Base-by-base conservation (phyloP, 2,329 filamentous ascomycete genomes). In the Pseudovirgaria hyperparasitica region DNA sequence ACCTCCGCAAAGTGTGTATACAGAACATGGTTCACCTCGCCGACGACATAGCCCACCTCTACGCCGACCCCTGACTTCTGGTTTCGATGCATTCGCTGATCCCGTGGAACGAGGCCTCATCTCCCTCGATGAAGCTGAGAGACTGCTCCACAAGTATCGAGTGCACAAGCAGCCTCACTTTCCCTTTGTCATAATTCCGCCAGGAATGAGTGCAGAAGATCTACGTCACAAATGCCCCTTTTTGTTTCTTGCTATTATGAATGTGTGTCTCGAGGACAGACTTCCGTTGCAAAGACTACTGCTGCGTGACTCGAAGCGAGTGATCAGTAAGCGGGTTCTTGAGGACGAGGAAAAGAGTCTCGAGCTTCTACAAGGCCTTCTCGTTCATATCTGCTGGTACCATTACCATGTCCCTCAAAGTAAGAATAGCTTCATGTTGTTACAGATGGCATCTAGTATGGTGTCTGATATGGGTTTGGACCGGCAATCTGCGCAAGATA, bases 361-460 rank as follows among this genome's bases (percentile, higher is more conserved):
- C n/a, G 57, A 57, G 19, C 38, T 56, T 9, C 40, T 59, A 10
- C 51, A 60, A 34, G 55, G 54, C 3, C 29, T 58, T 5, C 34
- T 58, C 9, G 38, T 59, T 1, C 47, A 46, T 26, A 30, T 50
- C 10, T 50, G 47, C 13, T 58, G 53, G 52, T 54, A 56, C 28
- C 50, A 49, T 25, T 45, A 48, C 26, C 43, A 43, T 16, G 45
- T 44, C 16, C n/a, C n/a, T n/a, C 37, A 43, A 9, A 43, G 42
- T 21, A 45, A 47, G 3, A 50, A 57, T 26, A 26, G 52, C 6
- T 39, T 39, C 11, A 44, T 39, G 15, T 44, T 52, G 13, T 28
- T 55, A 6, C 51, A 57, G 23, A 31, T 59, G 10, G 50, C 50
- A 7, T 46, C 55, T 23, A 45, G 49, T 9, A 26, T 58, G 19